Evolutionary conservation across 306 rosid species (phyloP).

Genomic region (Cicer chorassanicum): DNA sequence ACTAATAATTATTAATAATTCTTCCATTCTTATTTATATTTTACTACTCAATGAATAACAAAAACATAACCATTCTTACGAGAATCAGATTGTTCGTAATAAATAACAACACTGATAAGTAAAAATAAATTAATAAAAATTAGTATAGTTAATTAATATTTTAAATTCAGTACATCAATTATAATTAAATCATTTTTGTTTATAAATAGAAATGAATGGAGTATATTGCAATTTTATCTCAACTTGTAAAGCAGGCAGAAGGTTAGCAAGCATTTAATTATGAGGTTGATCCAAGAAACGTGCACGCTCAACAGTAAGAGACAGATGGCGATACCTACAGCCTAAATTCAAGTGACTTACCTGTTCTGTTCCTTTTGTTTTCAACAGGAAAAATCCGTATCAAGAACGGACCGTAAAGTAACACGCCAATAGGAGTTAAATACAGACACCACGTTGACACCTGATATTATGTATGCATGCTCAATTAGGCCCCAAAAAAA

Average conservation of each 20-base stretch:
- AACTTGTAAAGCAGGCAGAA: constrained; percentile 7
- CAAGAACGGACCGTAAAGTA: constrained; percentile 25
- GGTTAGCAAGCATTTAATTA: constrained; percentile 27
- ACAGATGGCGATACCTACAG: constrained; percentile 21
- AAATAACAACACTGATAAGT: too few relatives aligned
- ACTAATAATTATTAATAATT: too few relatives aligned
- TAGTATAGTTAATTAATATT: too few relatives aligned
- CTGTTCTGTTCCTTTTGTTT: constrained; percentile 36
- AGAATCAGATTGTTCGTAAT: too few relatives aligned
- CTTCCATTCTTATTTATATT: too few relatives aligned
- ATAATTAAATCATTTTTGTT: too few relatives aligned
- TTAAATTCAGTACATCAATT: too few relatives aligned
- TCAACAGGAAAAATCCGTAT: constrained; percentile 19
- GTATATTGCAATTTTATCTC: constrained; percentile 19
- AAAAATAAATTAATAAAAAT: too few relatives aligned
- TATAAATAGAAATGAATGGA: too few relatives aligned
- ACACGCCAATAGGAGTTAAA: constrained; percentile 31
- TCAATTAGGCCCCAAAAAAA: constrained; percentile 40
- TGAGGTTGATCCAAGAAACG: constrained; percentile 41
- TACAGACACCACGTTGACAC: constrained; percentile 29
- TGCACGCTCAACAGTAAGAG: constrained; percentile 32
- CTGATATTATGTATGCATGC: neutral
- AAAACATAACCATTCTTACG: too few relatives aligned
- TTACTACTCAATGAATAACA: too few relatives aligned
- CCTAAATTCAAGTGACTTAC: constrained; percentile 36